These are phyloP conservation scores for Physcomitrium patens DNA, from an alignment of 225 moss, liverwort and hornwort genomes.

Conservation along the genomic window DNA sequence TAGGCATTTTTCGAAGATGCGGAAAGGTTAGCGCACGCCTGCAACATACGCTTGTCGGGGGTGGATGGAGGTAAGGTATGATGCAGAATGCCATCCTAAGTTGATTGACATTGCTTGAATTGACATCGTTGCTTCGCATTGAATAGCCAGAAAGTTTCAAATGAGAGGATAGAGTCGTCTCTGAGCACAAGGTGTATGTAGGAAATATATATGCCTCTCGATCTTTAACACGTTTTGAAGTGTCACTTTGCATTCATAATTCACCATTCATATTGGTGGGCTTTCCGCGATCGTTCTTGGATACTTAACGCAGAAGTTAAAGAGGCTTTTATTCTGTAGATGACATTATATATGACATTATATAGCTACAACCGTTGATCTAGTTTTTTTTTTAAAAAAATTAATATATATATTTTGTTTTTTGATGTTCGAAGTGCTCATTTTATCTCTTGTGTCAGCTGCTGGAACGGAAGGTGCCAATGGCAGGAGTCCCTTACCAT, in stretches of 20 bases:
- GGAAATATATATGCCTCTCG: conserved; percentile 23
- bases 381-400: conserved; percentile 2
- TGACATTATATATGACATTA: conserved; percentile 25
- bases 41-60: conserved; percentile 62
- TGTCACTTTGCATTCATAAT: conserved; percentile 14
- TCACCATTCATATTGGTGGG: neutral
- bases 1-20: conserved; percentile 89
- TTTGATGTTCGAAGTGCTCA: neutral
- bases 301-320: neutral
- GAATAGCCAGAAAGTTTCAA: conserved; percentile 7
- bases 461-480: conserved; percentile 70
- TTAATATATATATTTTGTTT: too few relatives aligned
- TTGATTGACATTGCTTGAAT: conserved; percentile 12
- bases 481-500: conserved; percentile 74
- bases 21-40: conserved; percentile 58
- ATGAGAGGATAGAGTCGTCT: conserved; percentile 2
- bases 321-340: conserved; percentile 29
- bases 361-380: conserved; percentile 2
- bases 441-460: conserved; percentile 44
- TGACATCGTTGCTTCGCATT: conserved; percentile 13
- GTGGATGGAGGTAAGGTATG: conserved; percentile 81
- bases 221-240: conserved; percentile 21
- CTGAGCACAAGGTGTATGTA: neutral
- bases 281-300: conserved; percentile 15
- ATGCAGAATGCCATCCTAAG: conserved; percentile 20